Evolutionary conservation across 257 asterid genomes (phyloP).

Genomic region (Penstemon barbatus): DNA sequence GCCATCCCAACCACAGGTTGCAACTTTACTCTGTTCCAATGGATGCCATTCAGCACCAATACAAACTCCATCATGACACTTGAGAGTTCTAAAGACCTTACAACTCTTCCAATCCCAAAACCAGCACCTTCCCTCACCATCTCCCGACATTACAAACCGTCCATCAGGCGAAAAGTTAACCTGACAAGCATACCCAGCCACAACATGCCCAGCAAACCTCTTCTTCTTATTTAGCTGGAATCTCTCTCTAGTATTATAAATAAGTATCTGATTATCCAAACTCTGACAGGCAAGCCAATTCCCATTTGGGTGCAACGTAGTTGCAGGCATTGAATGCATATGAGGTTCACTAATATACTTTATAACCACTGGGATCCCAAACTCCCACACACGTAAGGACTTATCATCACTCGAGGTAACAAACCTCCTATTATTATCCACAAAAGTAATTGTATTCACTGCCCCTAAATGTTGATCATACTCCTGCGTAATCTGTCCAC

Average conservation of each 20-base stretch:
- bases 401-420: constrained; percentile 98
- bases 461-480: constrained; percentile 99
- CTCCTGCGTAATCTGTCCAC: constrained; percentile 96
- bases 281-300: constrained; percentile 99
- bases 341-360: constrained; percentile 98
- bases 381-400: constrained; percentile 96
- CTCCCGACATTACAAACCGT: constrained; percentile 94
- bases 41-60: constrained; percentile 98
- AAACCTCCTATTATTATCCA: constrained; percentile 92
- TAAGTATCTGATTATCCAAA: constrained; percentile 97
- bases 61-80: constrained; percentile 96
- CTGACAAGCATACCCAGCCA: constrained; percentile 97
- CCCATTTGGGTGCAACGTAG: constrained; percentile 81
- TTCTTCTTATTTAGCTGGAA: constrained; percentile 97
- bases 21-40: constrained; percentile 97
- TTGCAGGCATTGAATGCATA: constrained; percentile 99
- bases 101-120: constrained; percentile 99
- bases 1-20: constrained; percentile 99
- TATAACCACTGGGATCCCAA: constrained; percentile 95
- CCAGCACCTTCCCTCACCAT: constrained; percentile 98
- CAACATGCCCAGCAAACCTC: constrained; percentile 96
- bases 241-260: constrained; percentile 89
- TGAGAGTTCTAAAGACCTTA: constrained; percentile 90
- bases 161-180: constrained; percentile 98
- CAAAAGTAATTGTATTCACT: constrained; percentile 93